Percentiles rank a stretch among this genome's conserved stretches.
Evolutionary conservation across 2,329 filamentous ascomycete species (phyloP).

Genomic region (Nothophaeocryptopus gaeumannii): DNA sequence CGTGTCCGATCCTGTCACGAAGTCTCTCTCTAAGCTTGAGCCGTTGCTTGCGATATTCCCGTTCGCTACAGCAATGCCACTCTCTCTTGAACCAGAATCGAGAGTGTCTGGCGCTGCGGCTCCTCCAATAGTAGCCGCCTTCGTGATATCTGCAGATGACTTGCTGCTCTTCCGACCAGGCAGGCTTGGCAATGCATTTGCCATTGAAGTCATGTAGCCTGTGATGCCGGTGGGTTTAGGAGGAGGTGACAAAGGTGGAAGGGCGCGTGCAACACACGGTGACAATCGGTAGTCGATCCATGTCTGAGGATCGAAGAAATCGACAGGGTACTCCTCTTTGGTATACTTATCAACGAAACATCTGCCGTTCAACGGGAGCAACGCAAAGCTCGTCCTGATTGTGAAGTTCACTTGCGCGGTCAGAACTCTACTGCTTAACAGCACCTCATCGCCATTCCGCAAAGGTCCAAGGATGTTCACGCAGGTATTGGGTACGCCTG

Average conservation of each 20-base stretch:
- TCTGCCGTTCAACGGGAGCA: slow-evolving; percentile 80
- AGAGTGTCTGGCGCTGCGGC: slow-evolving; percentile 27
- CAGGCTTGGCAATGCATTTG: slow-evolving; percentile 42
- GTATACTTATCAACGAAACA: slow-evolving; percentile 85
- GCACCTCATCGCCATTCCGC: slow-evolving; percentile 86
- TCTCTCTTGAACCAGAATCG: slow-evolving; percentile 22
- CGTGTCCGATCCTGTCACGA: slow-evolving; percentile 6
- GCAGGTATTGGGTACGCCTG: slow-evolving; percentile 78
- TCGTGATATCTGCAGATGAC: slow-evolving; percentile 12
- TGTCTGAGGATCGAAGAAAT: slow-evolving; percentile 76
- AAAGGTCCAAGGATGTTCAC: slow-evolving; percentile 89
- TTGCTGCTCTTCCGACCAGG: slow-evolving; percentile 29
- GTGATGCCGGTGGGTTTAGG: slow-evolving; percentile 40
- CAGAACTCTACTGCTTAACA: slow-evolving; percentile 83
- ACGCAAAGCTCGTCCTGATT: slow-evolving; percentile 77
- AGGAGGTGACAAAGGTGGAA: slow-evolving; percentile 53
- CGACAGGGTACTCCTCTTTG: slow-evolving; percentile 73
- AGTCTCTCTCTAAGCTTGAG: too few species aligned
- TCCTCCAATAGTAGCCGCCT: slow-evolving; percentile 23
- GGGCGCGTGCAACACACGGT: slow-evolving; percentile 68
- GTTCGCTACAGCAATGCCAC: slow-evolving; percentile 42
- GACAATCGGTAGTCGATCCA: slow-evolving; percentile 79
- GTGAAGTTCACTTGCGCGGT: slow-evolving; percentile 93
- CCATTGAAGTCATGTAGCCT: slow-evolving; percentile 48
- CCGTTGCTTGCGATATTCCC: slow-evolving; percentile 27